Evolutionary conservation across 305 asterid species (phyloP).

Genomic region (Coffea humblotiana): DNA sequence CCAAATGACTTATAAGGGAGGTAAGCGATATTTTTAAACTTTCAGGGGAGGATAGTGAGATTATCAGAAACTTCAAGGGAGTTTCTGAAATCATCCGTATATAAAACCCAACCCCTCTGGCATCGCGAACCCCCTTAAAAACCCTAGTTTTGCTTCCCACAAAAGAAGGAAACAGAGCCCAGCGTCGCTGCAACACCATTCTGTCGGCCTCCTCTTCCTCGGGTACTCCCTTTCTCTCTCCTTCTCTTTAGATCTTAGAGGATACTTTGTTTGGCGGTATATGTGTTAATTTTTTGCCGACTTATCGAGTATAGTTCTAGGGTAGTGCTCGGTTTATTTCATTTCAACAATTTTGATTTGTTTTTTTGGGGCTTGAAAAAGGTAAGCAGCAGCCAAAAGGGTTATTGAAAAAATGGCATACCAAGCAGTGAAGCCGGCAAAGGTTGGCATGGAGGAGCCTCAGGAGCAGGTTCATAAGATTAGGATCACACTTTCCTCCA

Average conservation of each 20-base stretch:
- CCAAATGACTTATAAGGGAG: too few species aligned
- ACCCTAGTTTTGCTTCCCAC: neutral
- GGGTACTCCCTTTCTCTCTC: neutral
- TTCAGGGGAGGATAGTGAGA: too few species aligned
- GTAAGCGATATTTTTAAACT: too few species aligned
- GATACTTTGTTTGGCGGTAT: neutral
- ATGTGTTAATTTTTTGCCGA: too few species aligned
- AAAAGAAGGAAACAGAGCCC: neutral
- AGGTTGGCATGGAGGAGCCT: constrained; percentile 66
- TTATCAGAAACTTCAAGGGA: too few species aligned
- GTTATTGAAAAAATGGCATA: constrained; percentile 39
- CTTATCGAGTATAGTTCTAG: neutral
- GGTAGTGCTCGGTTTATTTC: neutral
- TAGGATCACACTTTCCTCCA: constrained; percentile 77
- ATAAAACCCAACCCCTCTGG: too few species aligned
- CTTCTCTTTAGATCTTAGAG: neutral
- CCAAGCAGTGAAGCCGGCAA: constrained; percentile 64
- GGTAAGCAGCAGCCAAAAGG: neutral
- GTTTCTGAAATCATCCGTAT: too few species aligned
- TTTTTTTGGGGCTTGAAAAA: neutral
- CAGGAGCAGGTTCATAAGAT: constrained; percentile 61
- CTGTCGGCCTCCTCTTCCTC: neutral
- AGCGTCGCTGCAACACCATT: neutral
- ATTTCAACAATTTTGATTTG: neutral
- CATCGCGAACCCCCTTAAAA: neutral